These are phyloP conservation scores for Marvania coccoides DNA, from an alignment of 139 green algal species.

Conservation along the genomic window DNA sequence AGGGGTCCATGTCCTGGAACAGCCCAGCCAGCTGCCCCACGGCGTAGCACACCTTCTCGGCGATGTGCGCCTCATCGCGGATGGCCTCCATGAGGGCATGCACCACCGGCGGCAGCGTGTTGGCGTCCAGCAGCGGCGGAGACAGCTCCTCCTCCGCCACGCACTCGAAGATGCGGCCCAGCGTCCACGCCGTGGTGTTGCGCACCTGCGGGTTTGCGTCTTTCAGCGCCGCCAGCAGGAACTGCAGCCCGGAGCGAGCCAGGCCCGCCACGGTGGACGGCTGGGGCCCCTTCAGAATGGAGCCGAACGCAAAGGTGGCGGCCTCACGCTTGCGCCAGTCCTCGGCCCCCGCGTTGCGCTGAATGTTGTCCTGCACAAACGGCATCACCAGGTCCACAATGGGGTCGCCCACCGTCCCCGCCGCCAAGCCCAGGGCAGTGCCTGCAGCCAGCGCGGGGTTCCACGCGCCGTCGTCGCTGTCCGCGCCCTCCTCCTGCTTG, in stretches of 20 bases:
- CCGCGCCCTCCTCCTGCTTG: slow-evolving; percentile 94
- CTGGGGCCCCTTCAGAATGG: slow-evolving; percentile 87
- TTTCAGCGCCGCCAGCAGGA: slow-evolving; percentile 66
- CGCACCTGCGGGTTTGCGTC: slow-evolving; percentile 75
- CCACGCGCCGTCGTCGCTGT: slow-evolving; percentile 86
- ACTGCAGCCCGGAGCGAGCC: slow-evolving; percentile 61
- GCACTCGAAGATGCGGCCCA: slow-evolving; percentile 91
- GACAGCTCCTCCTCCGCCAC: slow-evolving; percentile 38
- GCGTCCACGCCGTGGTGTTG: slow-evolving; percentile 94
- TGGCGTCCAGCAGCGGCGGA: slow-evolving; percentile 36
- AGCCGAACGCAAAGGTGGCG: slow-evolving; percentile 93
- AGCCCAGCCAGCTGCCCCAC: slow-evolving; percentile 73
- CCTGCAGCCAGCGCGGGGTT: slow-evolving; percentile 86
- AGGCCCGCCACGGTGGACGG: slow-evolving; percentile 50
- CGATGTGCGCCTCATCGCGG: slow-evolving; percentile 77
- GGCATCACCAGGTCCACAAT: slow-evolving; percentile 82
- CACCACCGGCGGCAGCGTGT: slow-evolving; percentile 59
- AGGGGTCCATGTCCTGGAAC: slow-evolving; percentile 48
- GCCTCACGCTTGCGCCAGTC: slow-evolving; percentile 92
- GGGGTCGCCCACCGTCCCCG: slow-evolving; percentile 59
- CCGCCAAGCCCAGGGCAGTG: slow-evolving; percentile 80
- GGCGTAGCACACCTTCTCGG: slow-evolving; percentile 80
- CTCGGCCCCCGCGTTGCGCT: slow-evolving; percentile 47
- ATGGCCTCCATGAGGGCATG: slow-evolving; percentile 52
- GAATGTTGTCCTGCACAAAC: slow-evolving; percentile 80